These are phyloP conservation scores for Pleurotus djamor DNA, from an alignment of 768 basidiomycete genomes.

Conservation along the genomic window DNA sequence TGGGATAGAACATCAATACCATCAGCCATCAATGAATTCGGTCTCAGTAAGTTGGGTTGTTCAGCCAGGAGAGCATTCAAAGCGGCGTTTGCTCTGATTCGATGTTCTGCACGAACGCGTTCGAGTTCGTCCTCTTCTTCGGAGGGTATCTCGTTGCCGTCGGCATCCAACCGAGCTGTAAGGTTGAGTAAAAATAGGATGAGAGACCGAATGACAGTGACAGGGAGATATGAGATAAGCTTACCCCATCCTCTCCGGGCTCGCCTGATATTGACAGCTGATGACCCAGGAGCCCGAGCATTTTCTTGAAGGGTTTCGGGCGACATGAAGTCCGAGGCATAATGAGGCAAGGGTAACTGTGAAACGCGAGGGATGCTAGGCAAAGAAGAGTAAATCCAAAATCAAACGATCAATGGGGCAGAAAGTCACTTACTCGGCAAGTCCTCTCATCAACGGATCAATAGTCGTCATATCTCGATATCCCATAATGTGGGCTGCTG, in stretches of 20 bases:
- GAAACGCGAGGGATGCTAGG: not conserved
- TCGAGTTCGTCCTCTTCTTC: constrained; percentile 64
- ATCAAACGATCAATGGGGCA: no score
- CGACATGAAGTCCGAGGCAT: not conserved
- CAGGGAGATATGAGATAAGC: constrained; percentile 14
- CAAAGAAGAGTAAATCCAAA: not conserved
- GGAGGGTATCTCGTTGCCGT: constrained; percentile 63
- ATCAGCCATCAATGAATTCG: not conserved
- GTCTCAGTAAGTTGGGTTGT: not conserved
- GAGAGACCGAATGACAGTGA: constrained; percentile 1
- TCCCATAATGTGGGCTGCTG: not conserved
- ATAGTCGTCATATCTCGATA: not conserved
- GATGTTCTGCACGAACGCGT: constrained; percentile 46
- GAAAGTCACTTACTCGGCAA: not conserved
- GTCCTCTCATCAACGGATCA: not conserved
- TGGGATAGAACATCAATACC: not conserved
- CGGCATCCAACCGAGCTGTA: constrained; percentile 46
- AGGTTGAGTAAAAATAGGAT: not conserved
- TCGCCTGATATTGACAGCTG: constrained; percentile 15
- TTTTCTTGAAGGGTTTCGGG: not conserved
- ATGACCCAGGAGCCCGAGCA: not conserved
- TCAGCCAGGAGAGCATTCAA: not conserved
- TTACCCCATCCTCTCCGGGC: constrained; percentile 45
- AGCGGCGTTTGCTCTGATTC: constrained; percentile 27
- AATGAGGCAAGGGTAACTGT: not conserved